These are phyloP conservation scores for Termitomyces sp. DNA, from an alignment of 768 basidiomycete species.

Conservation along the genomic window DNA sequence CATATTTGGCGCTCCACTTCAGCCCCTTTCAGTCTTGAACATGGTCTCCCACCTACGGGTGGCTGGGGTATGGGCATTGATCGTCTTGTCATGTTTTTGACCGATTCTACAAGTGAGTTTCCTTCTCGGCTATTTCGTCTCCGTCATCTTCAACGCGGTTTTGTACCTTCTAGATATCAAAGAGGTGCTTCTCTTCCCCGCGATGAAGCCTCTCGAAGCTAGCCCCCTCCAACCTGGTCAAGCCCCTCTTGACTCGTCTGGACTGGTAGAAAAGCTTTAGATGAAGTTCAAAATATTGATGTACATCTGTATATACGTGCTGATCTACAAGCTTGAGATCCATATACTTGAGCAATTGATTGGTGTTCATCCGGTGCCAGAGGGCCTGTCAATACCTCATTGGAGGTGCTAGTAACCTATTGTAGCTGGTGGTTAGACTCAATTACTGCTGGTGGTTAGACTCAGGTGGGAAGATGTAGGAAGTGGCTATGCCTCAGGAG, in stretches of 20 bases:
- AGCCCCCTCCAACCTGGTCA: slow-evolving; percentile 18
- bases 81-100: slow-evolving; percentile 97
- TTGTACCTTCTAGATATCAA: slow-evolving; percentile 68
- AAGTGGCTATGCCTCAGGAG: too few relatives aligned
- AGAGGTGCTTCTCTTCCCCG: slow-evolving; percentile 94
- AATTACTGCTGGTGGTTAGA: too few relatives aligned
- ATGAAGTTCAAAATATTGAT: slow-evolving; percentile 6
- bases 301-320: slow-evolving; percentile 4
- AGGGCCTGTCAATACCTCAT: too few relatives aligned
- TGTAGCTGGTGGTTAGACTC: too few relatives aligned
- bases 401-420: too few relatives aligned
- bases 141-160: not conserved
- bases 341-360: too few relatives aligned
- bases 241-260: slow-evolving; percentile 22
- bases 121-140: not conserved
- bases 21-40: slow-evolving; percentile 64
- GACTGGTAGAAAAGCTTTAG: slow-evolving; percentile 19
- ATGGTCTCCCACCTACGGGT: slow-evolving; percentile 95
- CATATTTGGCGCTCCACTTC: slow-evolving; percentile 6
- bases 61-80: slow-evolving; percentile 98
- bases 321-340: not conserved
- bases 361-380: too few relatives aligned
- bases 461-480: too few relatives aligned
- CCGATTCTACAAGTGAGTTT: slow-evolving; percentile 82
- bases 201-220: slow-evolving; percentile 84